Evolutionary conservation across 1,284 basidiomycete genomes (phyloP).

Genomic region (Pyrrhoderma noxium): DNA sequence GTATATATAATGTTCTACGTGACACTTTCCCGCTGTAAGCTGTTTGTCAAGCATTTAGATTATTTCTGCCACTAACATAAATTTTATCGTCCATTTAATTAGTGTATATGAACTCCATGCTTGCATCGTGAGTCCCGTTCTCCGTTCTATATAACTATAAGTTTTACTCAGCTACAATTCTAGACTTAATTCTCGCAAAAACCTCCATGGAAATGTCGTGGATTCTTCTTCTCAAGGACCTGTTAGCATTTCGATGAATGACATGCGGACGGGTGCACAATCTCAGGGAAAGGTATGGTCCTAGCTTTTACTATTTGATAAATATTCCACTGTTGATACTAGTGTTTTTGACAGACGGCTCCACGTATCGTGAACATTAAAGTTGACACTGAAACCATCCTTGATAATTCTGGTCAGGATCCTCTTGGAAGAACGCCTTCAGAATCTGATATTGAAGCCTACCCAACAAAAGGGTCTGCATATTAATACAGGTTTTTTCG

Average conservation of each 20-base stretch:
- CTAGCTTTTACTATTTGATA: neutral
- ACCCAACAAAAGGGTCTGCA: no score
- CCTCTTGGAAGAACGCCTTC: no score
- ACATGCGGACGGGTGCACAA: neutral
- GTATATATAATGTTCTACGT: slow-evolving; percentile 14
- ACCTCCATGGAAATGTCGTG: neutral
- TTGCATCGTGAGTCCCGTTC: slow-evolving; percentile 7
- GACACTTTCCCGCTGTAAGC: slow-evolving; percentile 1
- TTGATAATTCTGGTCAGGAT: neutral
- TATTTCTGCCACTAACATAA: no score
- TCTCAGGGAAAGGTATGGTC: neutral
- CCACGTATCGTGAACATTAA: slow-evolving; percentile 6
- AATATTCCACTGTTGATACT: neutral
- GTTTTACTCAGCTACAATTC: neutral
- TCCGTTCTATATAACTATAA: no score
- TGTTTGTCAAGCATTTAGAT: neutral
- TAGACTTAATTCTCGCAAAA: slow-evolving; percentile 8
- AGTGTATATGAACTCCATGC: slow-evolving; percentile 13
- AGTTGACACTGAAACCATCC: slow-evolving; percentile 14
- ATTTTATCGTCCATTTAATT: no score
- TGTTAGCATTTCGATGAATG: slow-evolving; percentile 1
- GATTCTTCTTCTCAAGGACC: neutral
- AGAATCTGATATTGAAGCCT: no score
- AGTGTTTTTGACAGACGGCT: neutral
- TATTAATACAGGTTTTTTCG: no score